Base-by-base conservation (phyloP, 2,329 filamentous ascomycete species). In the Aspergillus spinulosporus region DNA sequence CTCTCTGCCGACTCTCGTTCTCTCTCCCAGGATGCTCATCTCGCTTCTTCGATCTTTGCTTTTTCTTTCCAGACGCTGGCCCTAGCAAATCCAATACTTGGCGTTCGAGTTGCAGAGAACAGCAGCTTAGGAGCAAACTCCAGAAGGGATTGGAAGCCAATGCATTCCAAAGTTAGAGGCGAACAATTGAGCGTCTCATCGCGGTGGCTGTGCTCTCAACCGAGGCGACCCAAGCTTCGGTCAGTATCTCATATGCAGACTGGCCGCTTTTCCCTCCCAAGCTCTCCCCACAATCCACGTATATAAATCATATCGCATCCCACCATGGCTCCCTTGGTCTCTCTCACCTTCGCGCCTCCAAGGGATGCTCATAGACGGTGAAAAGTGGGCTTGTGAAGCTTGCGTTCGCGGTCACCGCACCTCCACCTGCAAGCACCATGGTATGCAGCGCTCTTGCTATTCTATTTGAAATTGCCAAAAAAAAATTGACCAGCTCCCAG, bases 381-480 rank as follows among this genome's bases (percentile, higher is more conserved):
- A 96, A 80, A 97, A 97, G 82, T 97, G 85, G 81, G 93, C 93
- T 75, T 97, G 93, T 81, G 89, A 95, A 79, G 92, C 92, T 77
- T 97, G 93, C 78, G 91, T 97, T 72, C 88, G 93, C 76, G 93
- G 93, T 68, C 93, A 97, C 79, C 89, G 93, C 73, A 93, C 97
- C 72, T 96, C 92, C 84, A 96, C 92, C 72, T 97, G 93, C 80
- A 91, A 92, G 76, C 93, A 97, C 77, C 83, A 86, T 76, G 90
- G 92, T 96, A 83, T 52, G 34, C 4, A 37, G 42, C 34, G 8
- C 12, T 32, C 49, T 59, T 37, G 40, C 14, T 37, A 21, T 32
- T 39, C 42, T 12, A 36, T 36, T 21, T 11, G n/a, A 4, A 8
- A 21, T 51, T 5, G 8, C 14, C 26, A 29, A 32, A n/a, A 29